A percentile compares a stretch with the other conserved stretches of the same genome.
These are phyloP conservation scores for Lenzites betulinus DNA, from an alignment of 768 basidiomycete species.

Conservation along the genomic window DNA sequence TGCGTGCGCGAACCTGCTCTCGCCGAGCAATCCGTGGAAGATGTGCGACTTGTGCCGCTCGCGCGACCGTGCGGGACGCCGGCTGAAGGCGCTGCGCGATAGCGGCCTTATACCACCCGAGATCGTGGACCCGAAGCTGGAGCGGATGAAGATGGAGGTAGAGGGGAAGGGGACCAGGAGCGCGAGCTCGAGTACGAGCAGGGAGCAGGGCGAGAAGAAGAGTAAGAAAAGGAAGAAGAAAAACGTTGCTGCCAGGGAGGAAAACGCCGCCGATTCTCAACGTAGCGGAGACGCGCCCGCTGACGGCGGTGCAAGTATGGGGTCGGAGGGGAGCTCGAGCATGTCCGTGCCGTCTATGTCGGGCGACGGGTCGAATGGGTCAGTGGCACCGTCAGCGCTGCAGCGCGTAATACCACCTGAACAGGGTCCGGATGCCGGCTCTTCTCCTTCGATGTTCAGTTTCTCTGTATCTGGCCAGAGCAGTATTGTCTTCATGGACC, in stretches of 20 bases:
- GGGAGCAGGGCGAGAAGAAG: background rate
- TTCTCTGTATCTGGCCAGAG: background rate
- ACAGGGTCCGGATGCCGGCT: background rate
- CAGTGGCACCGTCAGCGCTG: constrained; percentile 1
- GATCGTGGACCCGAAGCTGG: constrained; percentile 10
- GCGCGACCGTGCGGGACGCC: constrained; percentile 35
- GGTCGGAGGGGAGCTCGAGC: background rate
- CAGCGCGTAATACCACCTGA: background rate
- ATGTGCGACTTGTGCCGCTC: constrained; percentile 50
- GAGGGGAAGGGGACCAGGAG: background rate
- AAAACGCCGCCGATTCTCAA: too few species aligned
- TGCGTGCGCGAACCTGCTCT: constrained; percentile 46
- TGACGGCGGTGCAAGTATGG: background rate
- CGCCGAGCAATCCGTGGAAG: constrained; percentile 47
- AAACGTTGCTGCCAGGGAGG: constrained; percentile 6
- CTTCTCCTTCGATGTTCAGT: background rate
- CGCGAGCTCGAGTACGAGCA: background rate
- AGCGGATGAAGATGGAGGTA: constrained; percentile 8
- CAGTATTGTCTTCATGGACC: constrained; percentile 24
- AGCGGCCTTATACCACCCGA: constrained; percentile 23
- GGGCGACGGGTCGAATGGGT: background rate
- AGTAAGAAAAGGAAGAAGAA: constrained; percentile 9
- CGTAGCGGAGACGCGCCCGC: background rate
- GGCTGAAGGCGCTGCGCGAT: constrained; percentile 34
- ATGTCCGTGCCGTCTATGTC: background rate